A percentile compares a stretch with the other conserved stretches of the same genome.
Evolutionary conservation across 2,329 filamentous ascomycete genomes (phyloP).

Genomic region (Fusarium neocosmosporiellum): DNA sequence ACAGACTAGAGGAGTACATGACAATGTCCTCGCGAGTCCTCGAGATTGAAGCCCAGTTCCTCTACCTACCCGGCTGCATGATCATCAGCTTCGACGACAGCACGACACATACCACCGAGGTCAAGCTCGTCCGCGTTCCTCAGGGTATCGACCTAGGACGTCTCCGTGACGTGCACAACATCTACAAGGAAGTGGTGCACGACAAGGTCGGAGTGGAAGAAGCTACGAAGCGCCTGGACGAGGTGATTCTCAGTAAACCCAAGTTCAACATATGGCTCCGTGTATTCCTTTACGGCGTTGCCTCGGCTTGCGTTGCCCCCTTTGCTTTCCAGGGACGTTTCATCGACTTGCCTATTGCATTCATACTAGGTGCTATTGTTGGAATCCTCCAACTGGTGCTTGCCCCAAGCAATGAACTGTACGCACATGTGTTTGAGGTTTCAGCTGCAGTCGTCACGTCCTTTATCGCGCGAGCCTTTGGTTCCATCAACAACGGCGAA

Average conservation of each 20-base stretch:
- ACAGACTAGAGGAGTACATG: slow-evolving; percentile 92
- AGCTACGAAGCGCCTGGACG: slow-evolving; percentile 70
- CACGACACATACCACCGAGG: slow-evolving; percentile 80
- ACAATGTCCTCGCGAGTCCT: slow-evolving; percentile 89
- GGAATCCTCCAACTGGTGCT: slow-evolving; percentile 80
- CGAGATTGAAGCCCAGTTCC: slow-evolving; percentile 88
- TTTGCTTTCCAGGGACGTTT: slow-evolving; percentile 83
- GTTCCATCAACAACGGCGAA: slow-evolving; percentile 68
- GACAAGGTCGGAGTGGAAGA: slow-evolving; percentile 79
- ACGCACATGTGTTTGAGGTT: slow-evolving; percentile 65
- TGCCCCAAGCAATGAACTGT: slow-evolving; percentile 78
- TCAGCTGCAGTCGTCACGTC: slow-evolving; percentile 72
- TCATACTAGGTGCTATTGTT: slow-evolving; percentile 79
- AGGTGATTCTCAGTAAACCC: slow-evolving; percentile 58
- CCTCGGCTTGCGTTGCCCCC: slow-evolving; percentile 79
- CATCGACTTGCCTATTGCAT: slow-evolving; percentile 82
- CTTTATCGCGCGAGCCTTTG: slow-evolving; percentile 75
- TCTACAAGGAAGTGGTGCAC: slow-evolving; percentile 86
- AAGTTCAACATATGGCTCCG: slow-evolving; percentile 64
- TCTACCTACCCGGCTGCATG: slow-evolving; percentile 94
- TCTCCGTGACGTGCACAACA: slow-evolving; percentile 77
- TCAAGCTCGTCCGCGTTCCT: slow-evolving; percentile 75
- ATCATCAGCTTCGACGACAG: slow-evolving; percentile 89
- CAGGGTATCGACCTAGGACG: slow-evolving; percentile 81
- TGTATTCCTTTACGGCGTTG: slow-evolving; percentile 79